Conservation (phyloP, 2,329 filamentous ascomycete genomes). For the Simplicillium sp. region DNA sequence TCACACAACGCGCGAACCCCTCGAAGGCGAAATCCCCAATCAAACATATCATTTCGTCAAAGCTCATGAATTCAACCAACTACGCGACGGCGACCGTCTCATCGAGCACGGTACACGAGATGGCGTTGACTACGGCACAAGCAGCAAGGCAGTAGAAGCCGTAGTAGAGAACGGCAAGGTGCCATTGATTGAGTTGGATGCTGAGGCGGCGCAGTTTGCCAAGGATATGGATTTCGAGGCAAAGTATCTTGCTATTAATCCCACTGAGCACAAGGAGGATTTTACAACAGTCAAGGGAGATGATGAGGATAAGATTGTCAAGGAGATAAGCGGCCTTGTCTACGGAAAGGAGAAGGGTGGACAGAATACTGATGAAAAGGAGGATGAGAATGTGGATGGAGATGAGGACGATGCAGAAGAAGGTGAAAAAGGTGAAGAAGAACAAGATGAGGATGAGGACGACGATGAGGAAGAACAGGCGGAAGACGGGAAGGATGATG, state of each 20-base stretch:
- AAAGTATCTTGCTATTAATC: constrained; percentile 43
- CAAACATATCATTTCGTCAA: constrained; percentile 48
- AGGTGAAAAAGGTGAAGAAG: constrained; percentile 6
- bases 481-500: constrained; percentile 2
- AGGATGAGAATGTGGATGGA: not conserved
- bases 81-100: constrained; percentile 51
- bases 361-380: constrained; percentile 12
- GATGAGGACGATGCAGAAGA: constrained; percentile 5
- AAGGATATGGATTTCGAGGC: constrained; percentile 47
- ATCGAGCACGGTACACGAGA: constrained; percentile 44
- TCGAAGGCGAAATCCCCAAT: constrained; percentile 41
- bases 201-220: constrained; percentile 44
- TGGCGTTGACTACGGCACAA: constrained; percentile 46
- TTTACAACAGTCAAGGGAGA: constrained; percentile 4
- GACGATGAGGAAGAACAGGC: constrained; percentile 2
- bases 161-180: constrained; percentile 49
- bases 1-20: constrained; percentile 43
- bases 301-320: constrained; percentile 3
- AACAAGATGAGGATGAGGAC: constrained; percentile 9
- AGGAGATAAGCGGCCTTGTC: constrained; percentile 6
- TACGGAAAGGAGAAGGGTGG: constrained; percentile 13
- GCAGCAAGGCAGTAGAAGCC: constrained; percentile 39
- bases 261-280: constrained; percentile 7
- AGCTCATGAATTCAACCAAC: constrained; percentile 42
- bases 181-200: constrained; percentile 42